Evolutionary conservation across 345 rosid genomes (phyloP), one percentile per base, ranked within the genome.

Genomic region (Zanthoxylum bungeanum): DNA sequence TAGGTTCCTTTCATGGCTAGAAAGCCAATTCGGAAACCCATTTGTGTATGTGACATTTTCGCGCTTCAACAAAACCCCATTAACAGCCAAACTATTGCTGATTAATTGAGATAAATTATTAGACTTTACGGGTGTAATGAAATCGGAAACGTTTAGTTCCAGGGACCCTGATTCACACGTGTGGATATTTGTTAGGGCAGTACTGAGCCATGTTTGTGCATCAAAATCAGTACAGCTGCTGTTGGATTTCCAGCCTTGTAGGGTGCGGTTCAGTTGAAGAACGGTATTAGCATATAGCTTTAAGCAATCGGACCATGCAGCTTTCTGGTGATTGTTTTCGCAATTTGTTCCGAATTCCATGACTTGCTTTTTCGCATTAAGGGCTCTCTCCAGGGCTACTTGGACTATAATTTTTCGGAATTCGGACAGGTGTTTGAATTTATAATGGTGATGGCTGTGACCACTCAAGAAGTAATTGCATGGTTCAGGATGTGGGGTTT

Each of bases 191-290:
- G 98, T 94, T 28, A 94, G 71, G 16, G 96, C 90, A 0, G 95
- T 82, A 84, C 97, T 94, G 3, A 94, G 86, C 97, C 98, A 94
- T 0, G 98, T 94, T 14, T 92, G 97, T 14, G 85, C 86, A 66
- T 94, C 98, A 14, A 88, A 84, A 71, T 85, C 78, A 4, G 87
- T 68, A 76, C 88, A 88, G 0, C 22, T 6, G 25, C 55, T 64
- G 44, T 21, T 62, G 16, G 65, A 61, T 44, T 7, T 46, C 1
- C 87, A 56, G 44, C 92, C 89, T 4, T 68, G 73, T 0, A 88
- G 37, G 16, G 97, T 86, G 11, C 86, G 85, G 75, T 84, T 90
- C 17, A 94, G 79, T 59, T 94, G 95, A 46, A 81, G 12, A 67
- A 90, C 49, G 1, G 96, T 84, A 60, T 84, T 79, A 44, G 66